Evolutionary conservation across 345 rosid genomes (phyloP).

Genomic region (Eucalyptus melliodora): DNA sequence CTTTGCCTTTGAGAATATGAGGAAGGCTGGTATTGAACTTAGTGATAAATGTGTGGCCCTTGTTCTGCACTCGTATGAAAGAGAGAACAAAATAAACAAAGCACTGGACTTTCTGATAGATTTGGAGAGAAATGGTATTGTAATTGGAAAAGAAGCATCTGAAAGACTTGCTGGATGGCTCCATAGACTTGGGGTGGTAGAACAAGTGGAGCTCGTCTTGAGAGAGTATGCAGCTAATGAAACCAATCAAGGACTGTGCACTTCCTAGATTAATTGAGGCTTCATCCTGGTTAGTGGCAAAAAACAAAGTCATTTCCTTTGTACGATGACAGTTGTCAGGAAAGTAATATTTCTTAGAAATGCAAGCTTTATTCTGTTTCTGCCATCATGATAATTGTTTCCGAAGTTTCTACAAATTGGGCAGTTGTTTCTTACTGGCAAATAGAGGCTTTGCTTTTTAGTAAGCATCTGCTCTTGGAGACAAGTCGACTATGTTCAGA

Average conservation of each 20-base stretch:
- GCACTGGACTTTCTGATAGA: conserved; percentile 47
- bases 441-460: too few species aligned
- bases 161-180: conserved; percentile 55
- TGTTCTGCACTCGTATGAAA: conserved; percentile 47
- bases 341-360: not conserved
- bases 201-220: conserved; percentile 55
- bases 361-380: not conserved
- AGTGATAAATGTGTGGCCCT: conserved; percentile 67
- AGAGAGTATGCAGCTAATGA: conserved; percentile 24
- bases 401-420: too few species aligned
- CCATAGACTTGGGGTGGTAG: conserved; percentile 54
- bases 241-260: not conserved
- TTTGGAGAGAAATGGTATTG: conserved; percentile 41
- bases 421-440: too few species aligned
- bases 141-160: conserved; percentile 58
- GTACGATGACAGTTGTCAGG: not conserved
- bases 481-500: too few species aligned
- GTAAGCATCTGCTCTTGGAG: too few species aligned
- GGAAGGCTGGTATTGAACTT: conserved; percentile 59
- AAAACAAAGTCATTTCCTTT: not conserved
- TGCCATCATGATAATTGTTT: too few species aligned
- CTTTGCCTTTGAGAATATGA: conserved; percentile 64
- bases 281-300: not conserved
- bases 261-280: not conserved
- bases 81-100: conserved; percentile 36